Percentiles rank a stretch among this genome's conserved stretches.
Evolutionary conservation across 768 basidiomycete species (phyloP).

Genomic region (Candolleomyces eurysporus): DNA sequence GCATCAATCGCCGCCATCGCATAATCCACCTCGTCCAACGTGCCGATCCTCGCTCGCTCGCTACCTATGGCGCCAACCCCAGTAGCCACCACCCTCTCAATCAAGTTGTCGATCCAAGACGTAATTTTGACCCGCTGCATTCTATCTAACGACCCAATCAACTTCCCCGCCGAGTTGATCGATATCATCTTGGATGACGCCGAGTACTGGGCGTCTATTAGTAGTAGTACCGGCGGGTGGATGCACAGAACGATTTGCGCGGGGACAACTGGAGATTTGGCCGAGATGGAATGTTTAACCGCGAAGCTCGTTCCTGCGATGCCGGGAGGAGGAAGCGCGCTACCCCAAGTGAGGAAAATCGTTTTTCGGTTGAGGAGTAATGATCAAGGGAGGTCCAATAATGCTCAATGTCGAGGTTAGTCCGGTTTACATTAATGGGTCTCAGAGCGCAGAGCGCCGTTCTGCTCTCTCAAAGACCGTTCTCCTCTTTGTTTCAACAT

Average conservation of each 20-base stretch:
- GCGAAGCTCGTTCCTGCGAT: constrained; percentile 1
- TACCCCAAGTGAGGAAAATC: constrained; percentile 18
- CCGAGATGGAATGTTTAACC: not conserved
- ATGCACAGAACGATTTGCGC: not conserved
- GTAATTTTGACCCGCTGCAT: constrained; percentile 15
- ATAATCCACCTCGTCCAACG: no score
- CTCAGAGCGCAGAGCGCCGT: not conserved
- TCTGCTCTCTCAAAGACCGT: not conserved
- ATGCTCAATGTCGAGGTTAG: constrained; percentile 12
- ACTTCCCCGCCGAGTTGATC: constrained; percentile 25
- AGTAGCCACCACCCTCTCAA: no score
- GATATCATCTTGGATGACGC: constrained; percentile 24
- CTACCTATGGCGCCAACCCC: no score
- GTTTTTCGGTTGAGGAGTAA: constrained; percentile 17
- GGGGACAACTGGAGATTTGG: no score
- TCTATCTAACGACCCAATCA: constrained; percentile 9
- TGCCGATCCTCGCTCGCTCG: no score
- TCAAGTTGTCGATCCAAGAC: constrained; percentile 6
- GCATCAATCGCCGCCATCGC: no score
- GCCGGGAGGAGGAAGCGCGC: constrained; percentile 13
- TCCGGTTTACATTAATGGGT: no score
- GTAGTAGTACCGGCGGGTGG: not conserved
- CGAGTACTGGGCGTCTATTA: constrained; percentile 26
- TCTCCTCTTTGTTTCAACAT: not conserved
- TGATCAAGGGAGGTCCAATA: constrained; percentile 22